Percentiles rank a stretch among this genome's conserved stretches.
phyloP scores from a whole-genome alignment of 2,329 filamentous ascomycete species.

The Penicillium sp. region DNA sequence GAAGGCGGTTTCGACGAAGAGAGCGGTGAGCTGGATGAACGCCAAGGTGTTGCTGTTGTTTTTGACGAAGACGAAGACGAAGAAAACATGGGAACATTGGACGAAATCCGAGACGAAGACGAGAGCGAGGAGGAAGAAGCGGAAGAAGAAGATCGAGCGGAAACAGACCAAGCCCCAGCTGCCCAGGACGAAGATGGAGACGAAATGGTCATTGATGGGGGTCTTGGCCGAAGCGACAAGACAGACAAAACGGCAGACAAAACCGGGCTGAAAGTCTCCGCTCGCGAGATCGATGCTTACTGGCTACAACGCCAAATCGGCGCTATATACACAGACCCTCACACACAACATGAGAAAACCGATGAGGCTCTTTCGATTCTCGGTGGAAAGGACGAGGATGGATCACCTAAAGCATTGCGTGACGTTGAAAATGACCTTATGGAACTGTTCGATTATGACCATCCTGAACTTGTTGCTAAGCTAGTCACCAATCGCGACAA shows the following conservation, averaged over 20 bases:
- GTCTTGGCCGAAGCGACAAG: constrained; percentile 44
- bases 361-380: constrained; percentile 77
- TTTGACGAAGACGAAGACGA: constrained; percentile 93
- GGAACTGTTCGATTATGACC: constrained; percentile 96
- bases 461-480: constrained; percentile 86
- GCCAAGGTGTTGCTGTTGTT: constrained; percentile 93
- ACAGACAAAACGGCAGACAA: constrained; percentile 46
- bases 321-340: constrained; percentile 80
- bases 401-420: constrained; percentile 77
- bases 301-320: constrained; percentile 95
- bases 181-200: constrained; percentile 52
- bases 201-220: constrained; percentile 79
- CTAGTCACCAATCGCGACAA: constrained; percentile 89
- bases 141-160: constrained; percentile 58
- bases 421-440: constrained; percentile 98
- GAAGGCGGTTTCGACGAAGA: constrained; percentile 65
- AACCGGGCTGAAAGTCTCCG: constrained; percentile 60
- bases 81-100: constrained; percentile 69
- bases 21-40: constrained; percentile 78
- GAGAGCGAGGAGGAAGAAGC: constrained; percentile 71
- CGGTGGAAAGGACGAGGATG: constrained; percentile 67
- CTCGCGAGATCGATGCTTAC: constrained; percentile 91
- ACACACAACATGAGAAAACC: constrained; percentile 90
- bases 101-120: constrained; percentile 81
- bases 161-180: constrained; percentile 44